phyloP scores from a whole-genome alignment of 345 rosid genomes.

The Populus davidiana region DNA sequence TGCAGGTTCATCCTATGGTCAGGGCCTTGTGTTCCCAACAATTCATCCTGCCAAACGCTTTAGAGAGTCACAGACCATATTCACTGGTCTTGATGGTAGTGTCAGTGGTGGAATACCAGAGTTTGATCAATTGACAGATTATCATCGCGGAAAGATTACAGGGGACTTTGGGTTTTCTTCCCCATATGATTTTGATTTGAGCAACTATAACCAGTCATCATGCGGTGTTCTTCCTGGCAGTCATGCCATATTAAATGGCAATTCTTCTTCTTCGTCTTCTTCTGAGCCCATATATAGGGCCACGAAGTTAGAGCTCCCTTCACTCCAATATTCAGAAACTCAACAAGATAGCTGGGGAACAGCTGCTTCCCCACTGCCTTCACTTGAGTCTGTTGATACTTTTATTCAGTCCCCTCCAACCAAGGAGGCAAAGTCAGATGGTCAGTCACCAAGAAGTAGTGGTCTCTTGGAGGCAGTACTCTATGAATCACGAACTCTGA shows the following conservation, averaged over 20 bases:
- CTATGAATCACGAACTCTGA: constrained; percentile 65
- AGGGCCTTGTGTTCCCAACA: constrained; percentile 47
- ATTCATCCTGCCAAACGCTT: constrained; percentile 55
- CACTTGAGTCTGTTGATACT: constrained; percentile 67
- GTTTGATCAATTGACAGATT: constrained; percentile 39
- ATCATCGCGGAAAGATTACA: constrained; percentile 43
- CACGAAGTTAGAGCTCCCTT: constrained; percentile 99
- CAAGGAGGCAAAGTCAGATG: constrained; percentile 43
- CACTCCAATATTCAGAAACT: constrained; percentile 96
- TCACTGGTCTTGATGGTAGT: constrained; percentile 42
- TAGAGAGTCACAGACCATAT: constrained; percentile 49
- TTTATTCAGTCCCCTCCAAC: constrained; percentile 78
- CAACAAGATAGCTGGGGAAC: constrained; percentile 73
- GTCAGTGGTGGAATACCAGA: constrained; percentile 44
- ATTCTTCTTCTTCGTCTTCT: constrained; percentile 49
- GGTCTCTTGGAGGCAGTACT: constrained; percentile 92
- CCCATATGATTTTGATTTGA: constrained; percentile 51
- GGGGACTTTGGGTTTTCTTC: constrained; percentile 46
- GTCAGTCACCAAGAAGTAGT: constrained; percentile 64
- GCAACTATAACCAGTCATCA: constrained; percentile 38
- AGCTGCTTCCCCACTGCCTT: constrained; percentile 54
- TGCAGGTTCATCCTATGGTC: constrained; percentile 51
- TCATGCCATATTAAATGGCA: constrained; percentile 81
- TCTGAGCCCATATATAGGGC: constrained; percentile 67
- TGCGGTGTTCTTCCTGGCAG: constrained; percentile 55